A percentile compares a stretch with the other conserved stretches of the same genome.
phyloP scores from a whole-genome alignment of 176 grass and related monocot species.

The Carex kokanica region DNA sequence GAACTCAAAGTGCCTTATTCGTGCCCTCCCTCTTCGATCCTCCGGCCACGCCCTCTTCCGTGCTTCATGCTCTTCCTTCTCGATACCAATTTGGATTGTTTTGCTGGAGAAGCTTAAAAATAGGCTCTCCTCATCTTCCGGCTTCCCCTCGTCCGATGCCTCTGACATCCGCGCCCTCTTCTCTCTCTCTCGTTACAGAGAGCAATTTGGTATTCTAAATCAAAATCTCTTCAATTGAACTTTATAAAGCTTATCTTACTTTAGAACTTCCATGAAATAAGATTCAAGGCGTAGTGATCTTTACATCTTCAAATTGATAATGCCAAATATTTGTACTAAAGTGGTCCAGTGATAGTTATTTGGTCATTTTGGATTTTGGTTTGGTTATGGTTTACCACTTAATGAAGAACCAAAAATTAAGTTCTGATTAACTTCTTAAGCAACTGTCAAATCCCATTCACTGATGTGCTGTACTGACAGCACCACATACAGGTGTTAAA shows the following conservation, averaged over 20 bases:
- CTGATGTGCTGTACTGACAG: not conserved
- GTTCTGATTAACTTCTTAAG: not conserved
- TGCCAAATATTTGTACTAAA: not conserved
- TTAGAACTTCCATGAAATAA: not conserved
- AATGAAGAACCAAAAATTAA: not conserved
- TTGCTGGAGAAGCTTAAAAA: no score
- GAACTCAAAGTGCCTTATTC: no score
- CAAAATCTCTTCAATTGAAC: not conserved
- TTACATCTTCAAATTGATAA: not conserved
- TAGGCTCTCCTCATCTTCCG: no score
- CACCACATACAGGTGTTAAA: no score
- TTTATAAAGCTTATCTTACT: not conserved
- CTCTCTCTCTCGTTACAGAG: conserved; percentile 43
- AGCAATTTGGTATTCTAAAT: conserved; percentile 65
- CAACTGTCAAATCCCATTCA: not conserved
- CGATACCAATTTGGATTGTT: no score
- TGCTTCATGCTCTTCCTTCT: no score
- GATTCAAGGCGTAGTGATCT: not conserved
- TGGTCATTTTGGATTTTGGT: not conserved
- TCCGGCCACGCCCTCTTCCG: no score
- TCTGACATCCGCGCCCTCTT: no score
- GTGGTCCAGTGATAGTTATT: not conserved
- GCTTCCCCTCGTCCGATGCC: no score
- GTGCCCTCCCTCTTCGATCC: no score
- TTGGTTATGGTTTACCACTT: not conserved